Evolutionary conservation across 2,329 filamentous ascomycete species (phyloP), one percentile per base, ranked within the genome.

Genomic region (Scedosporium dehoogii): DNA sequence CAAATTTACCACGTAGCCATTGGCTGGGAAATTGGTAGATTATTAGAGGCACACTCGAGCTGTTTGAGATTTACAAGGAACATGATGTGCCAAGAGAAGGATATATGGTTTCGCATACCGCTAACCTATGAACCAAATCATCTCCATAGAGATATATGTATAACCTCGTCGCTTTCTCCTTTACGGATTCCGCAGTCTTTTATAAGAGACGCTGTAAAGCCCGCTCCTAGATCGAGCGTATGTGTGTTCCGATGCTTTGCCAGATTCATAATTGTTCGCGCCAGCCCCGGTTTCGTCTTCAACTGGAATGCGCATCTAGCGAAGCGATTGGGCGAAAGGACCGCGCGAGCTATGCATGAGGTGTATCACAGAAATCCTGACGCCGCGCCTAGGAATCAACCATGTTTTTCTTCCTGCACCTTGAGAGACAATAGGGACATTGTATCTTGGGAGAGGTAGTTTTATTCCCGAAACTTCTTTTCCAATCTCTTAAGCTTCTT

Each of bases 331-430:
- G 69, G 58, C 65, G 74, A 21, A 71, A 77, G 62, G 76, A 77
- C 58, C 70, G 73, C 44, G 67, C 69, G 3, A 75, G 76, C 60
- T 4, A 10, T 38, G 29, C 71, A 74, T 57, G 69, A 73, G 44
- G 69, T 77, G 63, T 80, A 78, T 63, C 75, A 76, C 51, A 72
- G 75, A 61, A 83, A 83, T 63, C 68, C 82, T 21, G 80, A 83
- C 67, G 81, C 79, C 10, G 75, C 75, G 3, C 70, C 83, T 1
- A 75, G 77, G 29, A 78, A 80, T 66, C 73, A 86, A 62, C 80
- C 81, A 12, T 88, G 25, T 77, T 87, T 77, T 87, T 65, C 73
- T 86, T 67, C 80, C 84, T 1, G 76, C 82, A 25, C 82, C 75
- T 33, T 70, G 78, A 44, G 73, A 82, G 65, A 86, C 81, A 53